Evolutionary conservation across 768 basidiomycete genomes (phyloP).

Genomic region (Russula ochroleuca): DNA sequence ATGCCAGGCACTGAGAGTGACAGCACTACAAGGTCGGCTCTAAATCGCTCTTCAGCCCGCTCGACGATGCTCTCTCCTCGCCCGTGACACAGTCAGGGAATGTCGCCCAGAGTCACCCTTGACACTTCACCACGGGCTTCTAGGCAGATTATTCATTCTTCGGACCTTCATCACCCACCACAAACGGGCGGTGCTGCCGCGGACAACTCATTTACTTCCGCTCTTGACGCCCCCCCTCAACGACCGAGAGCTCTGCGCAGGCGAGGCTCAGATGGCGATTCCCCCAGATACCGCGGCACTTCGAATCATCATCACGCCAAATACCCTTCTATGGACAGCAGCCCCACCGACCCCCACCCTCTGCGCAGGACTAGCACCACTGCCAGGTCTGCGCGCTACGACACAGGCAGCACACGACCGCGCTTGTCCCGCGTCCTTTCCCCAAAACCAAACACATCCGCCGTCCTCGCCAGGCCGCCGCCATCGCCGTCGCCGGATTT

Average conservation of each 20-base stretch:
- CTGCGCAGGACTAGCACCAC: conserved; percentile 22
- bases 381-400: conserved; percentile 11
- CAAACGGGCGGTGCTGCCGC: background rate
- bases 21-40: background rate
- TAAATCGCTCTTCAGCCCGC: background rate
- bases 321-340: conserved; percentile 29
- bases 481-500: background rate
- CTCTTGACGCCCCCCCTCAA: conserved; percentile 8
- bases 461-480: background rate
- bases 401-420: conserved; percentile 21
- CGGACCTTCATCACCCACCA: background rate
- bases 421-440: conserved; percentile 23
- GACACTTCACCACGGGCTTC: conserved; percentile 1
- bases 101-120: conserved; percentile 23
- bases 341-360: conserved; percentile 21
- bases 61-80: conserved; percentile 16
- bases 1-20: background rate
- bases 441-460: conserved; percentile 11
- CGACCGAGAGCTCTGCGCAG: conserved; percentile 24
- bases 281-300: conserved; percentile 19
- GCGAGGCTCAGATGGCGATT: conserved; percentile 33
- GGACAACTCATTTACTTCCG: conserved; percentile 26
- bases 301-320: conserved; percentile 26
- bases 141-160: conserved; percentile 1
- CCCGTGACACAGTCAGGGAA: conserved; percentile 7